phyloP scores from a whole-genome alignment of 2,329 filamentous ascomycete species.

The Pochonia chlamydosporia region DNA sequence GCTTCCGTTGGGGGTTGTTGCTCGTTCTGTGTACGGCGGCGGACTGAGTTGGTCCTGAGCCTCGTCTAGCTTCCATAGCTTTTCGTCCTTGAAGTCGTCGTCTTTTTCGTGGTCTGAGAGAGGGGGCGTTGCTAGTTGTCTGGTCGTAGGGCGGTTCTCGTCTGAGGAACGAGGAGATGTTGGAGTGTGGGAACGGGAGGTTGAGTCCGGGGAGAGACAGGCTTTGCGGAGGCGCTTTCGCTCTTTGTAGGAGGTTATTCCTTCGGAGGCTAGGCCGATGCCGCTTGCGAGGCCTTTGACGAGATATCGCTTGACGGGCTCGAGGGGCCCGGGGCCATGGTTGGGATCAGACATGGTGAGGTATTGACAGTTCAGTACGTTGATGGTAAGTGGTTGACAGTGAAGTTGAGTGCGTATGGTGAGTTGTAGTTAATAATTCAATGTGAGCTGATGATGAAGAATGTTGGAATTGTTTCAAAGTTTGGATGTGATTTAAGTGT shows the following conservation, averaged over 20 bases:
- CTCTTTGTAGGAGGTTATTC: neutral
- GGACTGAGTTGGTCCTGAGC: neutral
- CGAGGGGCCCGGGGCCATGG: neutral
- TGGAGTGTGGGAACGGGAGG: neutral
- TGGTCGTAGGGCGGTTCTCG: neutral
- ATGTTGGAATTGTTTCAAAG: no score
- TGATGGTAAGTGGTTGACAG: neutral
- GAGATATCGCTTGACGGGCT: conserved; percentile 1
- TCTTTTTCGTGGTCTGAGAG: neutral
- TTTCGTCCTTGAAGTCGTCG: neutral
- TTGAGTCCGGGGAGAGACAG: neutral
- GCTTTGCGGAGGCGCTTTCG: neutral
- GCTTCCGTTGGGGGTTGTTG: neutral
- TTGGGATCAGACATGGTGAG: conserved; percentile 1
- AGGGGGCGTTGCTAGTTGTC: neutral
- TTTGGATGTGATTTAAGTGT: no score
- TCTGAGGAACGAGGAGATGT: neutral
- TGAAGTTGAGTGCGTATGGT: no score
- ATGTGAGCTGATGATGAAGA: no score
- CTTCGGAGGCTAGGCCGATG: neutral
- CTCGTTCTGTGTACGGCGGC: neutral
- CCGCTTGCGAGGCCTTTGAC: conserved; percentile 1
- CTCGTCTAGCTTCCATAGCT: neutral
- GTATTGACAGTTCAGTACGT: no score
- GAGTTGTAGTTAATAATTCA: no score